Evolutionary conservation across 305 asterid species (phyloP).

Genomic region (Solanum hybrid): DNA sequence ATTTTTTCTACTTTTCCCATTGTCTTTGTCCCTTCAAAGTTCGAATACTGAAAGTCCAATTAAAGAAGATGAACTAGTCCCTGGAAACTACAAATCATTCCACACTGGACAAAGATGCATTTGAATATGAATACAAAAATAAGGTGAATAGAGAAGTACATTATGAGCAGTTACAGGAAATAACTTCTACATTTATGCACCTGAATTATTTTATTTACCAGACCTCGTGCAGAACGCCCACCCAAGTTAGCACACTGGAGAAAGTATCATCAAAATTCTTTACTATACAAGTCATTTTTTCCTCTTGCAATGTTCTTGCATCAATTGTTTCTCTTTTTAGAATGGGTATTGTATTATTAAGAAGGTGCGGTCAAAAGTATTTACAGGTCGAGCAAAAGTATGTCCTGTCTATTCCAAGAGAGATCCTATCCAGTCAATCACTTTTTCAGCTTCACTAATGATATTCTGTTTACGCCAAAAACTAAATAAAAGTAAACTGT

Average conservation of each 20-base stretch:
- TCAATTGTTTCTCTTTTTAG: not conserved
- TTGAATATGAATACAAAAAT: not conserved
- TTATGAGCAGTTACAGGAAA: not conserved
- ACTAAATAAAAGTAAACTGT: not conserved
- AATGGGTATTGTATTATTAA: not conserved
- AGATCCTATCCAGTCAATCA: not conserved
- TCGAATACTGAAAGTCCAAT: not conserved
- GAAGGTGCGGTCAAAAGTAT: not conserved
- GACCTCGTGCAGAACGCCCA: not conserved
- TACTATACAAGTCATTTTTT: not conserved
- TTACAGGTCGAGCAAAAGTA: not conserved
- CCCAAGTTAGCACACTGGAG: not conserved
- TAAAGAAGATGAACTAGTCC: not conserved
- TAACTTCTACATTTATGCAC: not conserved
- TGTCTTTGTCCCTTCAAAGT: not conserved
- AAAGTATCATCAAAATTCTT: not conserved
- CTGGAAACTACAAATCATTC: not conserved
- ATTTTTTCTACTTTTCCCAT: not conserved
- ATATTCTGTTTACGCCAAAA: not conserved
- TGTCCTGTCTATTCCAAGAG: not conserved
- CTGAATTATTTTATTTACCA: not conserved
- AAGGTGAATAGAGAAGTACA: not conserved
- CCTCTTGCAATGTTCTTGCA: not conserved
- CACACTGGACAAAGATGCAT: not conserved
- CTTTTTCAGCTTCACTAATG: not conserved